These are phyloP conservation scores for Maudiozyma serrabonitensis DNA, from an alignment of 805 yeast species.

Conservation along the genomic window DNA sequence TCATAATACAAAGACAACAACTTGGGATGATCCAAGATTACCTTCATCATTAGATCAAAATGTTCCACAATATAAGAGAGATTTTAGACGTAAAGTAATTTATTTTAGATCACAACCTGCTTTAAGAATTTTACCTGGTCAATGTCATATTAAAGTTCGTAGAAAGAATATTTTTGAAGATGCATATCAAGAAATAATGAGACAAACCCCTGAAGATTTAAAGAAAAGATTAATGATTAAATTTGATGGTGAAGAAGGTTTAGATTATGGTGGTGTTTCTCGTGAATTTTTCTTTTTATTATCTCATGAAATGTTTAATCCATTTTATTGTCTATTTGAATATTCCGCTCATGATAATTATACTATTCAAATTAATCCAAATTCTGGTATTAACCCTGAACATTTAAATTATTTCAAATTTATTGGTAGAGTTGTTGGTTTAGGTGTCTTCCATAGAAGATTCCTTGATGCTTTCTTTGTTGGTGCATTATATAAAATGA, in stretches of 20 bases:
- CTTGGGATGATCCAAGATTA: slow-evolving; percentile 99
- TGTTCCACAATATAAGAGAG: slow-evolving; percentile 98
- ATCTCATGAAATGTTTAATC: slow-evolving; percentile 98
- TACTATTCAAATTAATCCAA: slow-evolving; percentile 95
- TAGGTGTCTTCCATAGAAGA: slow-evolving; percentile 96
- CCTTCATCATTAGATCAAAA: slow-evolving; percentile 96
- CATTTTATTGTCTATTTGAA: slow-evolving; percentile 93
- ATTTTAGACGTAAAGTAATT: slow-evolving; percentile 92
- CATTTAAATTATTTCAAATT: slow-evolving; percentile 96
- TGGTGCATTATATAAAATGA: slow-evolving; percentile 96
- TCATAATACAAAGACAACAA: slow-evolving; percentile 97
- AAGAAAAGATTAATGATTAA: slow-evolving; percentile 96
- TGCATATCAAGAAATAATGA: slow-evolving; percentile 95
- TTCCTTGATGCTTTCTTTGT: slow-evolving; percentile 97
- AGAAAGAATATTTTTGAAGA: slow-evolving; percentile 95
- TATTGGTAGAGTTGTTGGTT: slow-evolving; percentile 95
- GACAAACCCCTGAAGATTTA: slow-evolving; percentile 96
- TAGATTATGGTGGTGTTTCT: slow-evolving; percentile 98
- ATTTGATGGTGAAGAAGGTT: slow-evolving; percentile 98
- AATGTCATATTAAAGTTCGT: slow-evolving; percentile 95
- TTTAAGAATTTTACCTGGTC: slow-evolving; percentile 92
- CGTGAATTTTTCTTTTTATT: slow-evolving; percentile 94
- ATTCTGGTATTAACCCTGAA: slow-evolving; percentile 94
- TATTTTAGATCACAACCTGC: slow-evolving; percentile 99
- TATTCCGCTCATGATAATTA: slow-evolving; percentile 97